Conservation (phyloP, 805 yeast genomes). For the Cyberlindnera samutprakarnensis region DNA sequence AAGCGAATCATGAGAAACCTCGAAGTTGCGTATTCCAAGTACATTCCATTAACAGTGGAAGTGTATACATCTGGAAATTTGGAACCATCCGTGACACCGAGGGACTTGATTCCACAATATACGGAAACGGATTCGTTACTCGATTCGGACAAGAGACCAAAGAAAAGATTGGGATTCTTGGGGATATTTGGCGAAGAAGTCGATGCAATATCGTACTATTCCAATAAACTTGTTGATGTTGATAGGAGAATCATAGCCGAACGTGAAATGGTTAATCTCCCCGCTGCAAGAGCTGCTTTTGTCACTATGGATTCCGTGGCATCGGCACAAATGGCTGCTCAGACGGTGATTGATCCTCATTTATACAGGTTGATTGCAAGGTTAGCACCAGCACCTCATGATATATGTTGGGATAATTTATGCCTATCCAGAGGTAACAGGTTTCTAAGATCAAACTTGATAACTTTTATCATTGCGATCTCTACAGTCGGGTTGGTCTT, state of each 20-base stretch:
- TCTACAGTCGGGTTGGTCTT: conserved; percentile 68
- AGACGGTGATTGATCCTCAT: conserved; percentile 86
- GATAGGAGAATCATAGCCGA: conserved; percentile 51
- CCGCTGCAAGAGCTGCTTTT: conserved; percentile 80
- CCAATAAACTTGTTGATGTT: conserved; percentile 56
- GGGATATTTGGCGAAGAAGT: conserved; percentile 59
- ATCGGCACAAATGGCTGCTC: conserved; percentile 94
- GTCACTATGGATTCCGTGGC: conserved; percentile 94
- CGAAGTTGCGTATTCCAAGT: conserved; percentile 42
- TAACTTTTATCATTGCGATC: conserved; percentile 32
- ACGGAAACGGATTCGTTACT: conserved; percentile 3
- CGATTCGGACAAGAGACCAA: conserved; percentile 15
- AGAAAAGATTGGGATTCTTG: conserved; percentile 45
- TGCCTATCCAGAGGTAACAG: conserved; percentile 71
- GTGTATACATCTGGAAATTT: conserved; percentile 20
- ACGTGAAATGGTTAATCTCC: conserved; percentile 46
- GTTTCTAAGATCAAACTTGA: conserved; percentile 40
- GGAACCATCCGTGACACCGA: conserved; percentile 22
- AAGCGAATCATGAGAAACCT: conserved; percentile 42
- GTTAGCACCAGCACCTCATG: conserved; percentile 95
- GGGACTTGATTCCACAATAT: conserved; percentile 1
- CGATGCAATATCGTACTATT: conserved; percentile 75
- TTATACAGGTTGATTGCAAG: conserved; percentile 75
- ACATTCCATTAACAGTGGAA: conserved; percentile 14
- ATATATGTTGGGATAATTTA: conserved; percentile 85